These are phyloP conservation scores for Metschnikowia orientalis DNA, from an alignment of 805 yeast species.

Conservation along the genomic window DNA sequence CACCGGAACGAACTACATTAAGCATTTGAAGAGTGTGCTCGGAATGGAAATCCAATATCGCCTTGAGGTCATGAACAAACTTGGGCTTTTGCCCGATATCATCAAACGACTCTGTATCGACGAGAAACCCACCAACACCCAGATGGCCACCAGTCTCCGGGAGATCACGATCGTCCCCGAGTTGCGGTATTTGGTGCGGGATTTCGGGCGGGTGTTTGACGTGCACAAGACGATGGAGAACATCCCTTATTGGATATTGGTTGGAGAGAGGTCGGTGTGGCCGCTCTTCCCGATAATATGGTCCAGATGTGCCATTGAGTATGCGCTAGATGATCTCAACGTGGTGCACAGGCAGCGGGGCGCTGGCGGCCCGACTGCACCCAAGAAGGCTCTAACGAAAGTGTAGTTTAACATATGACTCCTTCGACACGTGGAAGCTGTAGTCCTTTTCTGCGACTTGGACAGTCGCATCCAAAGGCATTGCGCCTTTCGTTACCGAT, in stretches of 20 bases:
- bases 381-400: conserved; percentile 29
- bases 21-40: conserved; percentile 47
- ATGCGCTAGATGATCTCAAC: conserved; percentile 74
- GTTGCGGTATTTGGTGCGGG: conserved; percentile 61
- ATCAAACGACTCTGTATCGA: conserved; percentile 78
- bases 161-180: conserved; percentile 92
- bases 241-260: conserved; percentile 81
- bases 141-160: conserved; percentile 54
- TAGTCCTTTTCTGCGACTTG: conserved; percentile 57
- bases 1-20: conserved; percentile 28
- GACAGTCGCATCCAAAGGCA: conserved; percentile 20
- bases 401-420: conserved; percentile 43
- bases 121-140: conserved; percentile 70
- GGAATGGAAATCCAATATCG: conserved; percentile 84
- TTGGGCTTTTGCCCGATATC: conserved; percentile 68
- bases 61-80: conserved; percentile 69
- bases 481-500: conserved; percentile 54
- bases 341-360: conserved; percentile 36
- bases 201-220: conserved; percentile 74
- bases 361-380: background rate
- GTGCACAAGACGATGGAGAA: conserved; percentile 65
- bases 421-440: conserved; percentile 55
- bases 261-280: conserved; percentile 94
- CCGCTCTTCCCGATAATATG: conserved; percentile 78
- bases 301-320: conserved; percentile 88